Percentiles rank a stretch among this genome's conserved stretches.
These are phyloP conservation scores for Sicyos baderoa DNA, from an alignment of 306 rosid genomes.

Conservation along the genomic window DNA sequence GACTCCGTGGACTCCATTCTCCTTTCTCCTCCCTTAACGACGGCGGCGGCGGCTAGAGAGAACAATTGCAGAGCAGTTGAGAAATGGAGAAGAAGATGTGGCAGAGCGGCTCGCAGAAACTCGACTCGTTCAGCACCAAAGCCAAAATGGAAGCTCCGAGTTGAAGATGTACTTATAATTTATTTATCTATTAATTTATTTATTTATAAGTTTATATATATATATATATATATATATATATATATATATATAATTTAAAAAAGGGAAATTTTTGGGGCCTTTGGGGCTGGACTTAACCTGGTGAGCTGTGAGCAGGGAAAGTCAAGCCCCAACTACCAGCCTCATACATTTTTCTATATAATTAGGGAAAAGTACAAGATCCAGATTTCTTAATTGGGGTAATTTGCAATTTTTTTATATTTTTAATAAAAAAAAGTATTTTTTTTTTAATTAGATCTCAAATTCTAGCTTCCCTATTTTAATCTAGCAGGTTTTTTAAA, in stretches of 20 bases:
- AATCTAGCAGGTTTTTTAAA: too few species aligned
- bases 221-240: too few species aligned
- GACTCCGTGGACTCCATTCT: slow-evolving; percentile 91
- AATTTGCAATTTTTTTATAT: too few species aligned
- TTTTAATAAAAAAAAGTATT: too few species aligned
- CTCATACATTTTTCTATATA: not conserved
- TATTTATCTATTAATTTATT: not conserved
- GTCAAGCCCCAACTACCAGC: slow-evolving; percentile 11
- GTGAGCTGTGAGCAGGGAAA: not conserved
- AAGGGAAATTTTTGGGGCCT: not conserved
- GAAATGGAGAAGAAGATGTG: not conserved
- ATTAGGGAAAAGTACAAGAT: not conserved
- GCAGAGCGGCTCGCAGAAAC: slow-evolving; percentile 14
- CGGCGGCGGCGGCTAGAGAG: slow-evolving; percentile 17
- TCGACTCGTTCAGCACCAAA: slow-evolving; percentile 20
- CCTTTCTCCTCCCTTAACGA: slow-evolving; percentile 26
- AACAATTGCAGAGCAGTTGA: not conserved
- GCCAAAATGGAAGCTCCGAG: slow-evolving; percentile 15
- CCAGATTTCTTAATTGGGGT: too few species aligned
- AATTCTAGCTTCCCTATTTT: too few species aligned
- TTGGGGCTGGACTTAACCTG: not conserved
- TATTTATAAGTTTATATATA: too few species aligned
- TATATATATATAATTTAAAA: too few species aligned
- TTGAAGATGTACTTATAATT: slow-evolving; percentile 18
- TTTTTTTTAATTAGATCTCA: too few species aligned